Base-by-base conservation (phyloP, 73 alveolate species). In the Paramecium primaurelia region DNA sequence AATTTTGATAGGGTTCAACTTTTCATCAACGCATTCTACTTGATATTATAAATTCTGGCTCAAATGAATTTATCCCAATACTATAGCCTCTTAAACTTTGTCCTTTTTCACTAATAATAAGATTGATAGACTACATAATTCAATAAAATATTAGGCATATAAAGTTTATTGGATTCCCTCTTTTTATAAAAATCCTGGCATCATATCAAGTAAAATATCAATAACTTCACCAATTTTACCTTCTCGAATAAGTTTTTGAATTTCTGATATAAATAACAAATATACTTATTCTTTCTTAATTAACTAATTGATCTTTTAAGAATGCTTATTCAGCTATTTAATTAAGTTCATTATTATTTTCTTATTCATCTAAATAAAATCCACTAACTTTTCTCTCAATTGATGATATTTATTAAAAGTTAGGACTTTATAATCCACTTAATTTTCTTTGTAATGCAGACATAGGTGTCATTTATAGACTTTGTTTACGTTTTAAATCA, bases 391-490 rank as follows among this genome's bases (percentile, higher is more conserved):
- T 80, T n/a, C 91, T 80, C 51, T 80, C 91, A 18, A 80, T 34
- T 5, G 87, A 80, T n/a, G 71, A 45, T 14, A 80, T 32, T 14
- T 80, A 47, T 20, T 42, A 3, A 5, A 44, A 80, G 18, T 80
- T 80, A 4, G 91, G 91, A 80, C 77, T 45, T 12, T 80, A 9
- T 12, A 80, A 80, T 80, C 91, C 91, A 22, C 91, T 80, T 64
- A 80, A 40, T 28, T 80, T 80, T 80, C 91, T 80, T 47, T 80
- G 38, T 42, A 80, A 47, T 3, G 91, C 45, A 45, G 91, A 32
- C 91, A 80, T 80, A 1, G 91, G 91, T 25, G 47, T 80, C 91
- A 80, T 47, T 26, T 47, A 9, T 10, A 32, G 58, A 75, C 88
- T 75, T 14, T 32, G 8, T 37, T 75, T 75, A 2, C 59, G 20